Evolutionary conservation across 1,284 basidiomycete genomes (phyloP), one percentile per base, ranked within the genome.

Genomic region (Ganoderma sp.): DNA sequence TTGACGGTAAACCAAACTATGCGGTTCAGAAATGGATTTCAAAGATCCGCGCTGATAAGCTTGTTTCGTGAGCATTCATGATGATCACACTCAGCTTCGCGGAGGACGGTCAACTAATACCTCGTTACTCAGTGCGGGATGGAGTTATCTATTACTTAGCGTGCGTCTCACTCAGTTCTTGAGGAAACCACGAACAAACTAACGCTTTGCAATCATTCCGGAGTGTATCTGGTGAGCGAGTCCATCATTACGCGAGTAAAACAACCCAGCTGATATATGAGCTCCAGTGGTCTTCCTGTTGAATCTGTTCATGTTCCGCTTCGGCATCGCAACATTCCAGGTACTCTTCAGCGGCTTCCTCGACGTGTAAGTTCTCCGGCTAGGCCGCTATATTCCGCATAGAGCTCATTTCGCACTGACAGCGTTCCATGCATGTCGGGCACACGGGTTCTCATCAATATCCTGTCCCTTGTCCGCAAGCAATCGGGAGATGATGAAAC

Each of bases 361-460:
- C 6, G 61, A 67, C 61, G 65, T 43, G 65, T 67, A 58, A n/a
- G 65, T 62, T 5, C 8, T 14, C 15, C 5, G 19, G 2, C 28
- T 19, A 15, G 39, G 25, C 39, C 14, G 19, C 12, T 5, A 19
- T 58, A 3, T 1, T n/a, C 28, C 8, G 34, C 10, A 34, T 10
- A 17, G 10, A 37, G 32, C 56, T 39, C 19, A 58, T n/a, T 15
- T 28, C 25, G 50, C 14, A 9, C 14, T 37, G 6, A 37, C 22
- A 67, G 65, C 12, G 45, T 67, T 43, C 65, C 65, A 3, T 67
- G 65, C 52, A 67, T 67, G 65, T 63, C 62, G 10, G 65, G 65
- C 14, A 41, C 65, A 3, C 65, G 65, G 2, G 65, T 67, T 7
- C 54, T 67, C 3, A 67, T 67, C 61, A 67, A 63, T 45, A 67